Conservation (phyloP, 139 green algal species). For the Chlamydomonas schloesseri region DNA sequence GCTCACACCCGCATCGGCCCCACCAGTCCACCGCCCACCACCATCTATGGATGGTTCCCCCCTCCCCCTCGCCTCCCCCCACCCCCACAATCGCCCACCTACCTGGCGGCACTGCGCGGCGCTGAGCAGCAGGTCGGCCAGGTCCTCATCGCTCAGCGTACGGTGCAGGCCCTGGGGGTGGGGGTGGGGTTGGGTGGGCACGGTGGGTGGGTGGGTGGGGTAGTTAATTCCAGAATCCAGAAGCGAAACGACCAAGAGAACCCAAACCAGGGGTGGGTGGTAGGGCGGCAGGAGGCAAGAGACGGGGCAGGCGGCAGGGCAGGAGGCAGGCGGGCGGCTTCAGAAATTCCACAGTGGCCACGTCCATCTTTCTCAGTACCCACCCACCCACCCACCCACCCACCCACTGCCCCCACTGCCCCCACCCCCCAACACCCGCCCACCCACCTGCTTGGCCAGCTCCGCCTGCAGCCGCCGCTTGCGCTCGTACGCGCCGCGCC, state of each 20-base stretch:
- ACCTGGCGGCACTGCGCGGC: conserved; percentile 5
- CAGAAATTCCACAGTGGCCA: too few relatives aligned
- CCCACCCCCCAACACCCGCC: neutral
- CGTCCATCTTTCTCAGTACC: too few relatives aligned
- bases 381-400: neutral
- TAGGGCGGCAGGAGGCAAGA: too few relatives aligned
- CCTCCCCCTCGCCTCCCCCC: neutral
- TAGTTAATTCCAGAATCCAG: too few relatives aligned
- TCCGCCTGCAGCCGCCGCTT: conserved; percentile 11
- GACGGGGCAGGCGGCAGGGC: too few relatives aligned
- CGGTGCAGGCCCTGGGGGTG: conserved; percentile 14
- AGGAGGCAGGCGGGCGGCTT: too few relatives aligned
- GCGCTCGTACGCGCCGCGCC: conserved; percentile 30
- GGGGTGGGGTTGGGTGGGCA: neutral
- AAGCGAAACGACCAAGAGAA: neutral
- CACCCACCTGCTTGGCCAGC: conserved; percentile 28
- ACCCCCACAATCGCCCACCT: neutral
- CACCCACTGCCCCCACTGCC: neutral
- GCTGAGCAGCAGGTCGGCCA: conserved; percentile 40
- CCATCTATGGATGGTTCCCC: too few relatives aligned
- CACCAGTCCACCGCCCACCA: too few relatives aligned
- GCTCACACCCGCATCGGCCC: too few relatives aligned
- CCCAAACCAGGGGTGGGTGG: too few relatives aligned
- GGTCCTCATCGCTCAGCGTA: conserved; percentile 27
- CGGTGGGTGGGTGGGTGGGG: neutral